Percentiles rank a stretch among this genome's conserved stretches.
phyloP scores from a whole-genome alignment of 345 rosid genomes.

The Firmiana major region DNA sequence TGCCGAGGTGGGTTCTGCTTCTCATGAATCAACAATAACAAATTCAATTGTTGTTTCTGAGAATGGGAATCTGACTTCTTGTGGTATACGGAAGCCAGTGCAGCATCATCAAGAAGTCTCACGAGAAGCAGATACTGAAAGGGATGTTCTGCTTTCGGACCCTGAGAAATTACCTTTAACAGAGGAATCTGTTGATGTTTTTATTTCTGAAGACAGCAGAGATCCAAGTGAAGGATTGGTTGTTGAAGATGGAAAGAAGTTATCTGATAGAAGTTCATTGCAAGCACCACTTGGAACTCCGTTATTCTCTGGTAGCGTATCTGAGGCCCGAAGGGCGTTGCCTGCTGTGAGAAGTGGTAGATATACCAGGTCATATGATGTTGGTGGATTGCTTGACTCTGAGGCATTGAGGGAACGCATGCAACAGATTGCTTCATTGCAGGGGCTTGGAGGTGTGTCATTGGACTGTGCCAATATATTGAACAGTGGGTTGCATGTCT shows the following conservation, averaged over 20 bases:
- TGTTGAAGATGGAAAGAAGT: conserved; percentile 49
- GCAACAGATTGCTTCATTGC: conserved; percentile 65
- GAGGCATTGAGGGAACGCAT: conserved; percentile 70
- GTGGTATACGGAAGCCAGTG: conserved; percentile 49
- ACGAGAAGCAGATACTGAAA: conserved; percentile 42
- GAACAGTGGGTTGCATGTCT: conserved; percentile 62
- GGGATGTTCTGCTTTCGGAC: conserved; percentile 29
- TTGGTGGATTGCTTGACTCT: conserved; percentile 55
- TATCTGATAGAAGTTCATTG: conserved; percentile 44
- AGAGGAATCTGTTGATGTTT: conserved; percentile 9
- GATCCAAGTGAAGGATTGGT: conserved; percentile 29
- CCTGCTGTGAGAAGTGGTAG: conserved; percentile 34
- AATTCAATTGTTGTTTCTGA: conserved; percentile 43
- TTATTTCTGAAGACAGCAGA: conserved; percentile 23
- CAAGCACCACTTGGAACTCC: conserved; percentile 79
- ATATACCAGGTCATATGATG: conserved; percentile 49
- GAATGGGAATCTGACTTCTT: conserved; percentile 53
- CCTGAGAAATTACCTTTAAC: conserved; percentile 24
- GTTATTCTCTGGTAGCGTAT: conserved; percentile 50
- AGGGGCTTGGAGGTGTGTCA: conserved; percentile 82
- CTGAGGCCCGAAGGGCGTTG: conserved; percentile 47
- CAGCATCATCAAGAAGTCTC: conserved; percentile 43
- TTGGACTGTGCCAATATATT: conserved; percentile 67
- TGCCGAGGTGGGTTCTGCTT: conserved; percentile 58
- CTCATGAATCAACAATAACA: conserved; percentile 40